Evolutionary conservation across 2,329 filamentous ascomycete genomes (phyloP), one percentile per base, ranked within the genome.

Genomic region (Botryosphaeria dothidea): DNA sequence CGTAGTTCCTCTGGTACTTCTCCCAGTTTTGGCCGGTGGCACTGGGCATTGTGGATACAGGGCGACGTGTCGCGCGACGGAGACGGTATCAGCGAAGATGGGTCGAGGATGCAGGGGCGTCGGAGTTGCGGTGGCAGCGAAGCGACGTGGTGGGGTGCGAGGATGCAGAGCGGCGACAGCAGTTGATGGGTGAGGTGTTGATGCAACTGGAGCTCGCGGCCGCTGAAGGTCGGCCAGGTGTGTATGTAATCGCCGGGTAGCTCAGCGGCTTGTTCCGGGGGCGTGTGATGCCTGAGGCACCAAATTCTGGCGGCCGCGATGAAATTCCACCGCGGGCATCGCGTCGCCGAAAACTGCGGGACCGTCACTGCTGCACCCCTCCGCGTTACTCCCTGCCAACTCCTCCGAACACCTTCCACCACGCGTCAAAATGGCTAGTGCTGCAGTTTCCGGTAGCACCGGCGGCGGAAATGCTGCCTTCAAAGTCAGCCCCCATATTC

Each of bases 1-100:
- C 94, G 77, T 92, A 99, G 77, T 90, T 93, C 86, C 98, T 97
- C 83, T 92, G 88, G 86, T 97, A 98, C 85, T 98, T 98, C 86
- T 99, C 95, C 95, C 95, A 99, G 86, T 88, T 92, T 80, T 86
- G 83, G 78, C 95, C 95, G 74, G 91, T 96, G 81, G 95, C 94
- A 84, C 92, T 94, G 86, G 93, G 93, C 93, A 97, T 87, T 78
- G 72, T 83, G 76, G 77, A 62, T 27, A 51, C 27, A 21, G n/a
- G 34, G 61, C 61, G 46, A 54, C 23, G 46, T 54, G 61, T 49
- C 48, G 61, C 48, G 17, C 36, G 61, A 25, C 48, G 61, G 25
- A 36, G 7, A 49, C n/a, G 34, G 36, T 54, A 60, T 46, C 56
- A 34, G 38, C 25, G 21, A 46, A 25, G 56, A 46, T 46, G 21